Conservation (phyloP, 495 filamentous ascomycete genomes). For the Aspergillus asperescens region DNA sequence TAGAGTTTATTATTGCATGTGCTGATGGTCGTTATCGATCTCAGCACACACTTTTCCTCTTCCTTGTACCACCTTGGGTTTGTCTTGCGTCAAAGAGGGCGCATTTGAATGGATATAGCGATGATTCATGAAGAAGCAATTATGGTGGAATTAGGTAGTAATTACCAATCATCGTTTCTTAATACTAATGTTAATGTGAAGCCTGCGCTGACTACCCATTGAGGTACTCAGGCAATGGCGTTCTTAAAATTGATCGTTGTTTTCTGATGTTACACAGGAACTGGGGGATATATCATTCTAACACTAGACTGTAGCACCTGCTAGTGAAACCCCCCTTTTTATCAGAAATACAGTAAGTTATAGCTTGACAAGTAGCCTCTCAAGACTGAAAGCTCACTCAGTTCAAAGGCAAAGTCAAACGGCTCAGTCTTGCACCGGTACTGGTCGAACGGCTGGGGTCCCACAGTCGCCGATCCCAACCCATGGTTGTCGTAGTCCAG, state of each 20-base stretch:
- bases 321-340: too few species aligned
- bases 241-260: too few species aligned
- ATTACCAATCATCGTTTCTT: conserved; percentile 7
- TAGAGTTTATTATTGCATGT: conserved; percentile 14
- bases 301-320: too few species aligned
- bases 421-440: conserved; percentile 1
- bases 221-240: too few species aligned
- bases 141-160: conserved; percentile 6
- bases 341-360: too few species aligned
- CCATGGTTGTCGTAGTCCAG: conserved; percentile 63
- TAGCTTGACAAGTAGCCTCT: too few species aligned
- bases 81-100: conserved; percentile 10
- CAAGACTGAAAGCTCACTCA: neutral
- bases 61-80: conserved; percentile 13
- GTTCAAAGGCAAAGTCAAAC: conserved; percentile 4
- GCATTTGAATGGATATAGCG: conserved; percentile 23
- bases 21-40: conserved; percentile 10
- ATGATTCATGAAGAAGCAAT: conserved; percentile 21
- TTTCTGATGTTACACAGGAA: too few species aligned
- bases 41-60: conserved; percentile 7
- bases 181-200: conserved; percentile 24
- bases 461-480: neutral
- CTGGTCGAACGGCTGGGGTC: conserved; percentile 2
- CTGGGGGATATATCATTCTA: too few species aligned
- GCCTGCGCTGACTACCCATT: neutral